Base-by-base conservation (phyloP, 495 filamentous ascomycete genomes). In the Hyphodiscus hymeniophilus region DNA sequence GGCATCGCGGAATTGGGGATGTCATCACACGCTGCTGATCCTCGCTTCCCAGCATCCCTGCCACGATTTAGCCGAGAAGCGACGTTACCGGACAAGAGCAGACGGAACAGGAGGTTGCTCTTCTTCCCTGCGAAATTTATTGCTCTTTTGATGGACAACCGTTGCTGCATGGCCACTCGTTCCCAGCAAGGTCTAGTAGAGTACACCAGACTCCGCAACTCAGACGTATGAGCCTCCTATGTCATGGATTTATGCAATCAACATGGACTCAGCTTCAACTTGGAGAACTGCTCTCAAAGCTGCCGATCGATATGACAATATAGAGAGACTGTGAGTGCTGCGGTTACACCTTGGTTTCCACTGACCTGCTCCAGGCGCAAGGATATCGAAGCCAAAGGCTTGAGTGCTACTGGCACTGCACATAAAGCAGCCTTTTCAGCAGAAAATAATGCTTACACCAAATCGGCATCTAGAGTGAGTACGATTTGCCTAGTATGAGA, bases 301-400 rank as follows among this genome's bases (percentile, higher is more conserved):
- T 11, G 61, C 63, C 2, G 65, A 71, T 47, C 63, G 73, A 50
- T 77, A 72, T 59, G 72, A 75, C 2, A 73, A 68, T 35, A 75
- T 77, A 15, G 63, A 74, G 36, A 61, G 49, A 46, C 62, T 78
- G 73, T 76, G 50, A 66, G 71, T 56, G n/a, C n/a, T n/a, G n/a
- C n/a, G n/a, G n/a, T 31, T 36, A 17, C n/a, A 33, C 3, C 12
- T n/a, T n/a, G n/a, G n/a, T n/a, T n/a, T n/a, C n/a, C n/a, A n/a
- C n/a, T n/a, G n/a, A n/a, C n/a, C n/a, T n/a, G n/a, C n/a, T n/a
- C n/a, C 17, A 60, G 57, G 33, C 49, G 42, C 17, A 51, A 47
- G 26, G 22, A 15, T 32, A 50, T 56, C 20, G 52, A 56, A 40
- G 45, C 48, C 15, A 50, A 45, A 22, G 51, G 42, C 0, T 17